phyloP scores from a whole-genome alignment of 441 rosid genomes.

The Geranium incanum region DNA sequence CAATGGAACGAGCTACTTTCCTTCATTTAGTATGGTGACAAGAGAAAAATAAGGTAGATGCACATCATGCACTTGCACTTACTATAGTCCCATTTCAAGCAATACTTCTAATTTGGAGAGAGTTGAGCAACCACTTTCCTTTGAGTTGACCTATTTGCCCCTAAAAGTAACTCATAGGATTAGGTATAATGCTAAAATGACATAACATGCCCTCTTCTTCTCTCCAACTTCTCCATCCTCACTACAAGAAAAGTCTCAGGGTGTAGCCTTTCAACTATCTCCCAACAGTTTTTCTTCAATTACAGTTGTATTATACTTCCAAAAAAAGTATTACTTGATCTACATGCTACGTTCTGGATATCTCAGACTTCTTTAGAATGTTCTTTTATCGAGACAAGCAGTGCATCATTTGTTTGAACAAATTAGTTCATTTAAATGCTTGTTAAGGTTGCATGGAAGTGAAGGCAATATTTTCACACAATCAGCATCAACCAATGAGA shows the following conservation, averaged over 20 bases:
- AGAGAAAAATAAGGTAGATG: not conserved
- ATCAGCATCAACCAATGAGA: constrained; percentile 1
- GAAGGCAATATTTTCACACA: not conserved
- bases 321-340: not conserved
- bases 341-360: not conserved
- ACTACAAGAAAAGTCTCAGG: not conserved
- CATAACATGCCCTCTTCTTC: not conserved
- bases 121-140: not conserved
- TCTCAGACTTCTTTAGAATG: not conserved
- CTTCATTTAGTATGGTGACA: not conserved
- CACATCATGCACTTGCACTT: not conserved
- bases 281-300: constrained; percentile 2
- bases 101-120: not conserved
- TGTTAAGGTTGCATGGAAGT: not conserved
- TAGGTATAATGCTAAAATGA: not conserved
- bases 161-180: not conserved
- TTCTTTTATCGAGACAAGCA: not conserved
- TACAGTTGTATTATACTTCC: constrained; percentile 1
- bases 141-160: not conserved
- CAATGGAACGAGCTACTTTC: not conserved
- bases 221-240: not conserved
- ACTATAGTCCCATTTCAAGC: not conserved
- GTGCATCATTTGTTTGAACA: not conserved
- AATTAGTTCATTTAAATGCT: constrained; percentile 1
- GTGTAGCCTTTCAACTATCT: not conserved